Evolutionary conservation across 2,329 filamentous ascomycete species (phyloP).

Genomic region (Aureobasidium melanogenum): DNA sequence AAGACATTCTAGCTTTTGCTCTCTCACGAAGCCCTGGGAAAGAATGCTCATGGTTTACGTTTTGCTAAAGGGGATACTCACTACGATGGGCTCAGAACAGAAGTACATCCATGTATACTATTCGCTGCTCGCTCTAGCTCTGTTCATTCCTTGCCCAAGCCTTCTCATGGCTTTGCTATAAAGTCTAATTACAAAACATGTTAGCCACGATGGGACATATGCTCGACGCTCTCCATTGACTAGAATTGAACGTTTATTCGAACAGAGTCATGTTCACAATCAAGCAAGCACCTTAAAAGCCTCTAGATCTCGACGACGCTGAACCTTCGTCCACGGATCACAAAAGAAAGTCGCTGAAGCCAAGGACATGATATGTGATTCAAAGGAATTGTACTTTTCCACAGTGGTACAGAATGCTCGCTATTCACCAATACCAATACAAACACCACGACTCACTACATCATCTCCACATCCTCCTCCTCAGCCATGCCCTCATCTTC

Average conservation of each 20-base stretch:
- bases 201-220: neutral
- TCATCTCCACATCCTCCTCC: slow-evolving; percentile 18
- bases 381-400: neutral
- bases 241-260: neutral
- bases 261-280: neutral
- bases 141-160: neutral
- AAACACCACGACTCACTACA: neutral
- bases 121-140: neutral
- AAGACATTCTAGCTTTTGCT: neutral
- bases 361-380: neutral
- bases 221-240: neutral
- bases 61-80: neutral
- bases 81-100: neutral
- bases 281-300: too few relatives aligned
- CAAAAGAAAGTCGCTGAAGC: neutral
- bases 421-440: neutral
- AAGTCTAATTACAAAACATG: neutral
- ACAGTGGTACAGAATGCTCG: neutral
- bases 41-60: neutral
- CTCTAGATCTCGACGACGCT: neutral
- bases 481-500: slow-evolving; percentile 27
- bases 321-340: neutral
- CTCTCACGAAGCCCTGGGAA: neutral
- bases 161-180: neutral
- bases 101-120: neutral